Conservation (phyloP, 768 basidiomycete species). For the Amanita rimosa region DNA sequence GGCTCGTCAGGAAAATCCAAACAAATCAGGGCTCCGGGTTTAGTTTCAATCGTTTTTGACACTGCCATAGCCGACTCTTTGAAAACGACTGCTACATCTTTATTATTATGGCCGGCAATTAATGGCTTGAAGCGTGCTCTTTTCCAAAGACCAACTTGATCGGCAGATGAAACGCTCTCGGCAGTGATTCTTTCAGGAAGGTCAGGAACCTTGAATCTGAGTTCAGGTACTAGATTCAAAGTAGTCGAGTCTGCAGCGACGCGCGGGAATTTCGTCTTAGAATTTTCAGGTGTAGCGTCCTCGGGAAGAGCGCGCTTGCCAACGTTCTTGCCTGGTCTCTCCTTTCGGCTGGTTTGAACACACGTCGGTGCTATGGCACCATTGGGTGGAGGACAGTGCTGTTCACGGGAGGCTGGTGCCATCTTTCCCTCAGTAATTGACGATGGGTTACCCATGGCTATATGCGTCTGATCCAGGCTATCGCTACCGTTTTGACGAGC, state of each 20-base stretch:
- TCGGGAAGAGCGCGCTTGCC: background rate
- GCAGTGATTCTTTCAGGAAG: background rate
- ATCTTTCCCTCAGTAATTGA: background rate
- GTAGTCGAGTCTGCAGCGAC: background rate
- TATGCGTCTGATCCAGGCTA: background rate
- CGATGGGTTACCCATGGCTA: background rate
- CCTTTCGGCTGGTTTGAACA: background rate
- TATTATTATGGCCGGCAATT: background rate
- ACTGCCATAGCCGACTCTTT: background rate
- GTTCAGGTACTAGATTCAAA: background rate
- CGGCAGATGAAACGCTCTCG: background rate
- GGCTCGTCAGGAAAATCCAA: conserved; percentile 23
- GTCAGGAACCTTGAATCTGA: background rate
- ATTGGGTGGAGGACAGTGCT: background rate
- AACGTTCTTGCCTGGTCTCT: background rate
- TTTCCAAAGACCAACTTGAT: background rate
- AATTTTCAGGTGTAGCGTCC: background rate
- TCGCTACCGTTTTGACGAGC: too few species aligned
- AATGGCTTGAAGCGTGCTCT: background rate
- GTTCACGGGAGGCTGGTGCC: background rate
- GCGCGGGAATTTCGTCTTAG: background rate
- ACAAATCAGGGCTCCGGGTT: conserved; percentile 7
- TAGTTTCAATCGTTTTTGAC: background rate
- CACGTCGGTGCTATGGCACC: too few species aligned
- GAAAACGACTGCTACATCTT: background rate